phyloP scores from a whole-genome alignment of 2,329 filamentous ascomycete species.

The Penicillium sp. region DNA sequence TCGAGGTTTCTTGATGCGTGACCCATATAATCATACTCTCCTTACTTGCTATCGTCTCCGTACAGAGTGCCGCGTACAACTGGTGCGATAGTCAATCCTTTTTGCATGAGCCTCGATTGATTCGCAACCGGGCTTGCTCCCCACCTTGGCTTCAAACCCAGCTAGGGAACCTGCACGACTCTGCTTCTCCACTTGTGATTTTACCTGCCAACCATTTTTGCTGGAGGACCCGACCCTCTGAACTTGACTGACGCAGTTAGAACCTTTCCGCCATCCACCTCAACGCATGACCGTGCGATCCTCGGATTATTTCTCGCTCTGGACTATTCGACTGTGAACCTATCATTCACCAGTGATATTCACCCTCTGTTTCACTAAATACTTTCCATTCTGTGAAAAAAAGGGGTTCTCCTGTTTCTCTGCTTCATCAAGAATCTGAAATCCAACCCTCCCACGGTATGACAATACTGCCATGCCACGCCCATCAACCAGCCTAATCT shows the following conservation, averaged over 20 bases:
- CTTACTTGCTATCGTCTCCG: background rate
- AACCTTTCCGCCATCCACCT: background rate
- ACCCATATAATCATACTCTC: background rate
- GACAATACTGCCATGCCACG: background rate
- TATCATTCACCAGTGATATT: background rate
- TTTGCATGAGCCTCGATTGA: background rate
- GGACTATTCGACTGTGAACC: background rate
- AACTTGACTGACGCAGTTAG: no score
- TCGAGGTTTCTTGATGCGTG: background rate
- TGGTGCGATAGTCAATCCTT: background rate
- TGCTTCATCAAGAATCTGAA: background rate
- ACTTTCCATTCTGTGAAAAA: background rate
- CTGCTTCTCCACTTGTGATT: slow-evolving; percentile 4
- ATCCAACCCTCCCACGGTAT: no score
- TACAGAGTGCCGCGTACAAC: no score
- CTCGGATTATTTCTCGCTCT: background rate
- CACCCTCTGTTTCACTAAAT: background rate
- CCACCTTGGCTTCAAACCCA: slow-evolving; percentile 10
- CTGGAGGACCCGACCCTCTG: background rate
- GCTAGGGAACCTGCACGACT: slow-evolving; percentile 23
- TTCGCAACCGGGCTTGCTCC: background rate
- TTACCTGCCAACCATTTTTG: background rate
- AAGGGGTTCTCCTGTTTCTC: no score
- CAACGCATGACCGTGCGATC: background rate
- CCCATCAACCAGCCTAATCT: background rate